These are phyloP conservation scores for Fomitopsis pinicola DNA, from an alignment of 1,284 basidiomycete species.

Conservation along the genomic window DNA sequence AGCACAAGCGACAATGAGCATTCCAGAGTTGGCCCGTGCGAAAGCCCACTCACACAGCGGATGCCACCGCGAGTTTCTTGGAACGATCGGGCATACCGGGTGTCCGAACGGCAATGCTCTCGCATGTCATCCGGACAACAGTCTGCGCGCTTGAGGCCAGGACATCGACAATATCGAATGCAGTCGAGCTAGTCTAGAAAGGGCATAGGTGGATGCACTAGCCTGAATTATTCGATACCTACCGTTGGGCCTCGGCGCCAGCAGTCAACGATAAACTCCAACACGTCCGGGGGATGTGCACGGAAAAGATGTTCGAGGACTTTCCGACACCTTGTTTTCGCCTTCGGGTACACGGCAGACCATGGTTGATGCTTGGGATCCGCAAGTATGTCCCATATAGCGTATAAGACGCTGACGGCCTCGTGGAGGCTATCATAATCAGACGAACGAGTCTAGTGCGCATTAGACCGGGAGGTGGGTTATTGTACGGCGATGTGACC, in stretches of 20 bases:
- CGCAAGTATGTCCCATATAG: constrained; percentile 61
- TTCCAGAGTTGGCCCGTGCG: not conserved
- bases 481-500: constrained; percentile 16
- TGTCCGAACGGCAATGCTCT: constrained; percentile 65
- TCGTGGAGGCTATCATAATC: constrained; percentile 72
- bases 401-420: constrained; percentile 64
- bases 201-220: not conserved
- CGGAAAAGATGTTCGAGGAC: constrained; percentile 88
- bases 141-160: constrained; percentile 85
- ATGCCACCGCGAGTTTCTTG: constrained; percentile 55
- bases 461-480: too few species aligned
- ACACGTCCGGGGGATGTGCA: constrained; percentile 72
- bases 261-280: constrained; percentile 78
- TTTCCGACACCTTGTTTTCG: constrained; percentile 65
- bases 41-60: constrained; percentile 52
- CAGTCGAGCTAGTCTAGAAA: constrained; percentile 35
- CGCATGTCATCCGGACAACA: constrained; percentile 87
- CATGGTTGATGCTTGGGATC: constrained; percentile 42
- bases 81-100: constrained; percentile 49
- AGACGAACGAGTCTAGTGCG: constrained; percentile 53
- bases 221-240: constrained; percentile 18
- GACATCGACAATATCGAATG: constrained; percentile 82
- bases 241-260: constrained; percentile 64
- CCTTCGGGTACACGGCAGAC: constrained; percentile 58
- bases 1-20: not conserved